Evolutionary conservation across 108 stramenopile species (phyloP).

Genomic region (Pinguiococcus pyrenoidosus): DNA sequence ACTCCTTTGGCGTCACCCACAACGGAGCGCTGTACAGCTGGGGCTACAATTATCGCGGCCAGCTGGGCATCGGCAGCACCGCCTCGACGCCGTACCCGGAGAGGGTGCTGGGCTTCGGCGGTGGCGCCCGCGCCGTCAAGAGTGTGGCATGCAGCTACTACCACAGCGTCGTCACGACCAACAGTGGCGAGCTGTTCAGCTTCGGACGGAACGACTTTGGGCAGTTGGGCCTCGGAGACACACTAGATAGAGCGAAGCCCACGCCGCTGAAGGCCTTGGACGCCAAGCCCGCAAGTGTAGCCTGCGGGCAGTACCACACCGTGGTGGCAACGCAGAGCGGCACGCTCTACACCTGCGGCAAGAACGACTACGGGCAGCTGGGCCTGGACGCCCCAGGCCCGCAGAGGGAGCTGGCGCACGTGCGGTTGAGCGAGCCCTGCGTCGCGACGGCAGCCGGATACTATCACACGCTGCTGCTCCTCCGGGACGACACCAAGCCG

Average conservation of each 20-base stretch:
- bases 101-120: conserved; percentile 25
- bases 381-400: conserved; percentile 22
- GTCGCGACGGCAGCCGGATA: conserved; percentile 34
- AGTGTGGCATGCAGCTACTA: conserved; percentile 38
- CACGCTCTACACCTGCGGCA: conserved; percentile 33
- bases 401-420: background rate
- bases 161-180: conserved; percentile 32
- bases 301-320: conserved; percentile 47
- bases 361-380: conserved; percentile 50
- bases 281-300: no score
- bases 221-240: conserved; percentile 42
- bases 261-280: no score
- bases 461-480: conserved; percentile 76
- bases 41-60: conserved; percentile 44
- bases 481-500: conserved; percentile 58
- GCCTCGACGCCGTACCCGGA: conserved; percentile 26
- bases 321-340: conserved; percentile 22
- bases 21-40: conserved; percentile 33
- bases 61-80: conserved; percentile 28
- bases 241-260: conserved; percentile 29
- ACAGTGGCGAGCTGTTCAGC: conserved; percentile 29
- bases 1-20: conserved; percentile 30
- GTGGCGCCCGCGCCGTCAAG: conserved; percentile 1
- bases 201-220: conserved; percentile 48
- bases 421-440: conserved; percentile 1